Conservation (phyloP, 805 yeast species). For the Brettanomyces sp. region DNA sequence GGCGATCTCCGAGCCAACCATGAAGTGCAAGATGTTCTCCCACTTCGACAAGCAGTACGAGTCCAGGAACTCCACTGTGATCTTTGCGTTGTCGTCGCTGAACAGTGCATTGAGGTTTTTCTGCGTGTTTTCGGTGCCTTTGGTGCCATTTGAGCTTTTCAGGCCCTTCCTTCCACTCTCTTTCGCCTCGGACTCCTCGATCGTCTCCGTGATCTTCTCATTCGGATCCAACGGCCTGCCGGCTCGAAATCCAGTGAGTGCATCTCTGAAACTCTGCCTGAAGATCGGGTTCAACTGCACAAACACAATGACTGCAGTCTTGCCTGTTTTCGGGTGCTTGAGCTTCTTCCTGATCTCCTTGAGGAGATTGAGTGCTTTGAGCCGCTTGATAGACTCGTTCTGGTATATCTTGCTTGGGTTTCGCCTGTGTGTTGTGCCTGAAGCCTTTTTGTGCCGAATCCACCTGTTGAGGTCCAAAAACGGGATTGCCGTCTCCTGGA, state of each 20-base stretch:
- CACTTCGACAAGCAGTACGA: constrained; percentile 78
- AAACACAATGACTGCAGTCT: constrained; percentile 21
- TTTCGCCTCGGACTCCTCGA: constrained; percentile 24
- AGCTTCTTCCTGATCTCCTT: constrained; percentile 37
- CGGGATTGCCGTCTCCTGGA: constrained; percentile 65
- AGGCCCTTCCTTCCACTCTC: background rate
- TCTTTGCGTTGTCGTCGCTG: constrained; percentile 50
- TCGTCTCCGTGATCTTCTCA: constrained; percentile 3
- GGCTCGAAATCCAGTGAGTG: constrained; percentile 56
- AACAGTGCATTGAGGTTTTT: constrained; percentile 31
- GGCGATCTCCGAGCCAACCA: constrained; percentile 86
- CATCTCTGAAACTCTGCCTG: constrained; percentile 65
- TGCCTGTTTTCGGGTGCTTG: constrained; percentile 26
- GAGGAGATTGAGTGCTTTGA: constrained; percentile 67
- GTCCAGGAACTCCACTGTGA: constrained; percentile 61
- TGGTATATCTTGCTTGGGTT: constrained; percentile 37
- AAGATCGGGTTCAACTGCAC: constrained; percentile 63
- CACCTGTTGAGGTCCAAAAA: constrained; percentile 62
- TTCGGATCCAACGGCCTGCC: constrained; percentile 3
- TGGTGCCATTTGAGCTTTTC: constrained; percentile 3
- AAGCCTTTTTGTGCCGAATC: constrained; percentile 37
- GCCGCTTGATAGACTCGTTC: constrained; percentile 69
- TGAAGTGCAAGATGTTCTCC: constrained; percentile 92
- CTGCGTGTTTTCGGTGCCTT: background rate
- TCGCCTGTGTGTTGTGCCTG: constrained; percentile 9